phyloP scores from a whole-genome alignment of 1,284 basidiomycete genomes.

The Fomitopsis palustris region DNA sequence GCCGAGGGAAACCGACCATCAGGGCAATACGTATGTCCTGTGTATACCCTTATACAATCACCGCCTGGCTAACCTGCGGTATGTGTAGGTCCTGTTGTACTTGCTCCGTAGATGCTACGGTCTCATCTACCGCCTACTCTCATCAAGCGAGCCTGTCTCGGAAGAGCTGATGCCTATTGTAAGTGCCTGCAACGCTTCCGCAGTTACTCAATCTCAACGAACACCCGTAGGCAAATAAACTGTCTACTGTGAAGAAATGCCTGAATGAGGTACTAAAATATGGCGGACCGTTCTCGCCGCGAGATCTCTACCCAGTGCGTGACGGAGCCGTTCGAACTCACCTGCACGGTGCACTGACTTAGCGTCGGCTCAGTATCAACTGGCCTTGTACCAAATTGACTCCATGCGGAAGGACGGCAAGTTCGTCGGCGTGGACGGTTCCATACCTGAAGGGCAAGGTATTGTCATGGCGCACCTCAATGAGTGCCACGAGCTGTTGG shows the following conservation, averaged over 20 bases:
- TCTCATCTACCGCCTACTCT: conserved; percentile 90
- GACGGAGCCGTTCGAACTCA: background rate
- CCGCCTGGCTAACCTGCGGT: background rate
- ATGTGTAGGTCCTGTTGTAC: conserved; percentile 82
- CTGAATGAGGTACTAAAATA: conserved; percentile 97
- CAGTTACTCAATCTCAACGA: conserved; percentile 1
- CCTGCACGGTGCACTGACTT: background rate
- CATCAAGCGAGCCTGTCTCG: conserved; percentile 98
- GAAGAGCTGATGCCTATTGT: conserved; percentile 97
- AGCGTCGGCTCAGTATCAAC: conserved; percentile 70
- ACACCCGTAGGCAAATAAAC: conserved; percentile 75
- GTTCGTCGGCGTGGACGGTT: conserved; percentile 81
- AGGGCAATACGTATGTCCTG: conserved; percentile 79
- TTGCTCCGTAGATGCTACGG: conserved; percentile 94
- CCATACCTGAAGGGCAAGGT: conserved; percentile 94
- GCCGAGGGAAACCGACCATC: conserved; percentile 87
- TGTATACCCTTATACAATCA: background rate
- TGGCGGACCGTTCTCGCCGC: conserved; percentile 92
- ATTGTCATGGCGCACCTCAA: conserved; percentile 95
- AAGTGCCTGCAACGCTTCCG: conserved; percentile 24
- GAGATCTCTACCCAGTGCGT: conserved; percentile 91
- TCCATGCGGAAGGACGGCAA: conserved; percentile 90
- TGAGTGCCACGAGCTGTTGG: conserved; percentile 94
- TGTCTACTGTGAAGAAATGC: conserved; percentile 93
- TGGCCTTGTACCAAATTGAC: conserved; percentile 95